Evolutionary conservation across 345 rosid genomes (phyloP).

Genomic region (Moricandia arvensis): DNA sequence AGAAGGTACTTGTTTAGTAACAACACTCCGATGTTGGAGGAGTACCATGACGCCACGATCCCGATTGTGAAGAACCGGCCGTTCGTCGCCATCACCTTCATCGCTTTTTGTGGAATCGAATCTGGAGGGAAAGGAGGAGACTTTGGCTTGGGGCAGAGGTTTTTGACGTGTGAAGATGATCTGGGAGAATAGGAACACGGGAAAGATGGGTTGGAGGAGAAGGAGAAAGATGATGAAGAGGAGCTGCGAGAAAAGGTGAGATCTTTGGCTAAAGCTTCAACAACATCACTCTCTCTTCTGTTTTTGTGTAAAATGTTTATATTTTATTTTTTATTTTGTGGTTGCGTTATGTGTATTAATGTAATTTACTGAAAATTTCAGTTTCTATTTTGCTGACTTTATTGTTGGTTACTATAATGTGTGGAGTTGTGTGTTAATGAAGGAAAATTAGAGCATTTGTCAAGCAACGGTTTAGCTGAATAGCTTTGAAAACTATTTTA

Average conservation of each 20-base stretch:
- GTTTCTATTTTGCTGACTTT: too few relatives aligned
- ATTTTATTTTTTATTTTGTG: too few relatives aligned
- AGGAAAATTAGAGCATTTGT: too few relatives aligned
- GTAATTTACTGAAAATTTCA: too few relatives aligned
- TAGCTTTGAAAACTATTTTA: too few relatives aligned
- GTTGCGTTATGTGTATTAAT: too few relatives aligned
- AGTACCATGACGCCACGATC: conserved; percentile 83
- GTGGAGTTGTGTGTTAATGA: too few relatives aligned
- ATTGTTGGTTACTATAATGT: too few relatives aligned
- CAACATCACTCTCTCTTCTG: conserved; percentile 12
- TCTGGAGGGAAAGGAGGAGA: conserved; percentile 5
- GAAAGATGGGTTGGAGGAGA: conserved; percentile 1
- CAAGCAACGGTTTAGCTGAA: too few relatives aligned
- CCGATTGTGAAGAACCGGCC: conserved; percentile 77
- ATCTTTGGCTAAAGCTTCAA: conserved; percentile 36
- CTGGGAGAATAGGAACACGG: neutral
- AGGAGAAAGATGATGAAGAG: conserved; percentile 8
- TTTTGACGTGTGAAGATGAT: too few relatives aligned
- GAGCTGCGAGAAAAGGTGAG: conserved; percentile 25
- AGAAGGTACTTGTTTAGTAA: conserved; percentile 88
- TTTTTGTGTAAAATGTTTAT: neutral
- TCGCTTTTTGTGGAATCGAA: neutral
- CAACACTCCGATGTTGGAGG: conserved; percentile 93
- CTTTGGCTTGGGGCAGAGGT: neutral
- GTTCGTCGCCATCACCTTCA: conserved; percentile 49